phyloP scores from a whole-genome alignment of 306 rosid species.

The Medicago ruthenica region DNA sequence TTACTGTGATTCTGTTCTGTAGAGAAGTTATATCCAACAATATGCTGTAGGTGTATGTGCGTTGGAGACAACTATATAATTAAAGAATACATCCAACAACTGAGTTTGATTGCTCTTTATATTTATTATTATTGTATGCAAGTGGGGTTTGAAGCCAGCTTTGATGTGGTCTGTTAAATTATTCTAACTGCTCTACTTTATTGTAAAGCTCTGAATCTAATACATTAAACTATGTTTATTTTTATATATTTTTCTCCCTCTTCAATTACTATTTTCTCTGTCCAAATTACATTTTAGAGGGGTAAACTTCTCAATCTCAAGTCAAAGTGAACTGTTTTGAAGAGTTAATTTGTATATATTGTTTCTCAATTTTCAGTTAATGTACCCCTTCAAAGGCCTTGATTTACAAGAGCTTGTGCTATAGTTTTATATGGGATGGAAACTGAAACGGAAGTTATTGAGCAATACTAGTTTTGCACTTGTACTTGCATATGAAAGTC shows the following conservation, averaged over 20 bases:
- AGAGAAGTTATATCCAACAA: neutral
- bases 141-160: constrained; percentile 5
- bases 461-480: too few relatives aligned
- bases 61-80: neutral
- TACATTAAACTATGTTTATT: neutral
- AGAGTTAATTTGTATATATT: too few relatives aligned
- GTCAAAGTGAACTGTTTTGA: neutral
- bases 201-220: neutral
- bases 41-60: neutral
- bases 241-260: neutral
- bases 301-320: neutral
- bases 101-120: neutral
- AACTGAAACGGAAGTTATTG: too few relatives aligned
- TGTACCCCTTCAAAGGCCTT: too few relatives aligned
- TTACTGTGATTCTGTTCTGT: neutral
- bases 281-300: neutral
- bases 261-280: neutral
- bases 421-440: too few relatives aligned
- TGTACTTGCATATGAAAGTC: too few relatives aligned
- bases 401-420: too few relatives aligned
- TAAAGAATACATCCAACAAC: neutral
- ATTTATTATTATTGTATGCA: neutral
- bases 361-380: too few relatives aligned
- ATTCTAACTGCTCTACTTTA: neutral
- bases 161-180: neutral